Base-by-base conservation (phyloP, 139 green algal species). In the Chloropicon primus region DNA sequence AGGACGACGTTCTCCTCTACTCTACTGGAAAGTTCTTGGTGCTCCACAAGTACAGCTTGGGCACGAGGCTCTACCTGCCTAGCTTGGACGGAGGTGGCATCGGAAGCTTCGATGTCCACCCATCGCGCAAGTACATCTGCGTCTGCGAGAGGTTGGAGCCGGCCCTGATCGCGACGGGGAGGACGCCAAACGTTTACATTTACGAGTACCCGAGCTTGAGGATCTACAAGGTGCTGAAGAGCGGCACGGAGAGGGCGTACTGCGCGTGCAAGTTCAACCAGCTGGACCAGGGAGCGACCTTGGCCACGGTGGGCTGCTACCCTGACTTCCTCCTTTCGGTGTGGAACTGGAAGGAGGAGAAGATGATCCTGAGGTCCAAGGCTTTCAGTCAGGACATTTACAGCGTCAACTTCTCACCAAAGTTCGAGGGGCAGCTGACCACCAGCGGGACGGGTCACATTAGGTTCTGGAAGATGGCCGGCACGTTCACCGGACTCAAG, bases 401-500 rank as follows among this genome's bases (percentile, higher is more conserved):
- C 78, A 80, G 25, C 0, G 83, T 93, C 5, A 76, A 74, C 1
- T 96, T 94, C 82, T 93, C 83, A 1, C 85, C 81, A 0, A 89
- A 84, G 78, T 87, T 90, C 54, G 71, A 89, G 24, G 89, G 88
- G 22, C 77, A 82, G 71, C 82, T 94, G 2, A 86, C 83, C 10
- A 93, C 88, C 23, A 2, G 85, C 54, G 89, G 91, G 27, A 91
- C 87, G 21, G 89, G 91, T 26, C 91, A 96, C 83, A 93, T 96
- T 72, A 81, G 89, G 1, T 95, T 96, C 83, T 96, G 91, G 91
- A 91, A 88, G 75, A 92, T 94, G 87, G 90, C 89, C 1, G 75
- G 78, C 53, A 94, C 91, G 23, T 96, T 96, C 86, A 96, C 91
- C 53, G 91, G 91, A n/a, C 85, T 94, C 25, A 96, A 96, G 86